Evolutionary conservation across 2,329 filamentous ascomycete species (phyloP).

Genomic region (Sporothrix schenckii): DNA sequence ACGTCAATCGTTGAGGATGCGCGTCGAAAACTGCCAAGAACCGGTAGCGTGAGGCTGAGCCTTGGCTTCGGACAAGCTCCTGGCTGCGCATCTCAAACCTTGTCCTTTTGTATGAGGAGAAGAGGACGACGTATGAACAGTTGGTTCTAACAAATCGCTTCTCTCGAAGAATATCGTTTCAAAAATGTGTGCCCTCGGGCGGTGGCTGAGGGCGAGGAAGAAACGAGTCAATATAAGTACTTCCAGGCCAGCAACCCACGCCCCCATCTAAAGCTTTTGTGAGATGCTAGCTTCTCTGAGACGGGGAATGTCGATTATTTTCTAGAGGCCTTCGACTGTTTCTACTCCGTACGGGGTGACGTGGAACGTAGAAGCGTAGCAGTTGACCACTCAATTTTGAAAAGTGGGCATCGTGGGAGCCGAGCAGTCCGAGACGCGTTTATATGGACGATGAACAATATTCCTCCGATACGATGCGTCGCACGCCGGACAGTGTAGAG

Average conservation of each 20-base stretch:
- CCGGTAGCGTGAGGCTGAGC: slow-evolving; percentile 32
- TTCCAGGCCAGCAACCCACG: neutral
- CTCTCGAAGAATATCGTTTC: neutral
- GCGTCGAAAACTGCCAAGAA: slow-evolving; percentile 26
- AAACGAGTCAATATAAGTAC: neutral
- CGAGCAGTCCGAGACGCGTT: slow-evolving; percentile 10
- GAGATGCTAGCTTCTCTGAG: neutral
- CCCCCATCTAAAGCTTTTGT: neutral
- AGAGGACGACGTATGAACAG: neutral
- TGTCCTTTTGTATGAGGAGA: neutral
- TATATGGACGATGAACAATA: too few relatives aligned
- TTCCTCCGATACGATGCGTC: too few relatives aligned
- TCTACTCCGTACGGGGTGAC: too few relatives aligned
- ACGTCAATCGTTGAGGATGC: slow-evolving; percentile 14
- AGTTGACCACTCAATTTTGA: slow-evolving; percentile 19
- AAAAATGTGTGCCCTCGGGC: neutral
- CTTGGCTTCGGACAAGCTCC: slow-evolving; percentile 10
- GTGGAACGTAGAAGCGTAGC: neutral
- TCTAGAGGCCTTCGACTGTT: neutral
- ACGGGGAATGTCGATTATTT: neutral
- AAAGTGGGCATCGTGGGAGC: slow-evolving; percentile 19
- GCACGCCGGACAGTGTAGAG: neutral
- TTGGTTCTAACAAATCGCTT: neutral
- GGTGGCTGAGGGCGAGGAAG: neutral
- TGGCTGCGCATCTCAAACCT: slow-evolving; percentile 3